Percentiles rank a stretch among this genome's conserved stretches.
Evolutionary conservation across 2,329 filamentous ascomycete genomes (phyloP).

Genomic region (Trichoderma harzianum): DNA sequence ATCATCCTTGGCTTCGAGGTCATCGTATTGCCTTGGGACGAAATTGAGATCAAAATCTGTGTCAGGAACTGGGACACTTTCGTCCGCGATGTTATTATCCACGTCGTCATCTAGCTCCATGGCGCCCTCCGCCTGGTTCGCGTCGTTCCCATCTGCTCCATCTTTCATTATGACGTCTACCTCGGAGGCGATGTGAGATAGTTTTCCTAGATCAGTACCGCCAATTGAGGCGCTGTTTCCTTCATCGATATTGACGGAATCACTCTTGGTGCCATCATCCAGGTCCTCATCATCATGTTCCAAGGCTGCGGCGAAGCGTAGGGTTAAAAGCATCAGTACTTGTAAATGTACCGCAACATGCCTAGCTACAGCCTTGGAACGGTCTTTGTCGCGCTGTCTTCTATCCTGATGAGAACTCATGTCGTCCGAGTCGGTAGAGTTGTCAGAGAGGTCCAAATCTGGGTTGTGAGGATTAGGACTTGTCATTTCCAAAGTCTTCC

Average conservation of each 20-base stretch:
- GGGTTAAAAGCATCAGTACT: slow-evolving; percentile 12
- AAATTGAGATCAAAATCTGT: not conserved
- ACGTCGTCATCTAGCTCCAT: not conserved
- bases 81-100: not conserved
- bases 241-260: slow-evolving; percentile 5
- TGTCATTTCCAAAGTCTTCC: not conserved
- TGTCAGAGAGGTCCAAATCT: not conserved
- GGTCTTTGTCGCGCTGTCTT: not conserved
- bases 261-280: slow-evolving; percentile 3
- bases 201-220: not conserved
- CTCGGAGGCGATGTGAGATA: not conserved
- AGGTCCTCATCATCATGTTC: not conserved
- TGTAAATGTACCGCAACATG: slow-evolving; percentile 19
- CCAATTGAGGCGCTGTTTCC: not conserved
- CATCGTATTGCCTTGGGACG: not conserved
- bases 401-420: not conserved
- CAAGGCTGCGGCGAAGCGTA: slow-evolving; percentile 11
- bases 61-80: not conserved
- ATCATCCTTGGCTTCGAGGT: not conserved
- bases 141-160: not conserved
- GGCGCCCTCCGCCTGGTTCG: not conserved
- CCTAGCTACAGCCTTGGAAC: not conserved
- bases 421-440: not conserved
- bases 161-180: not conserved
- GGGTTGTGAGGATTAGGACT: not conserved